phyloP scores from a whole-genome alignment of 2,329 filamentous ascomycete species.

The Tolypocladium guangdongense region DNA sequence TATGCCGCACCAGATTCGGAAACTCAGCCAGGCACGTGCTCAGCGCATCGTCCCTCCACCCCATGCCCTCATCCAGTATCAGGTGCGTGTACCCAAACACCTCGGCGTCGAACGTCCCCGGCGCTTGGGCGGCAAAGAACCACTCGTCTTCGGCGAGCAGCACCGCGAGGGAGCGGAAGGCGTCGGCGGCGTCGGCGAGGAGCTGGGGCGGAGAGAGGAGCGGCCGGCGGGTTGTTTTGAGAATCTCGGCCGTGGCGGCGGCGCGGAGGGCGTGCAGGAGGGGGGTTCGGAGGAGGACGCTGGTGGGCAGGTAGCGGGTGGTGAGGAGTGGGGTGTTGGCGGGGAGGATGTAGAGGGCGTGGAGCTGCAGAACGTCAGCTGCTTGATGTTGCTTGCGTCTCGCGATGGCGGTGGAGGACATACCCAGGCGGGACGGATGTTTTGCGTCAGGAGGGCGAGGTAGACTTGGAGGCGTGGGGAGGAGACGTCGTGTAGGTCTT shows the following conservation, averaged over 20 bases:
- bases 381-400: neutral
- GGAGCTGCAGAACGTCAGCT: constrained; percentile 41
- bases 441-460: constrained; percentile 62
- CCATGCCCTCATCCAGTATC: constrained; percentile 52
- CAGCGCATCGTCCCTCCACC: constrained; percentile 55
- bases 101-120: constrained; percentile 74
- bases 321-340: constrained; percentile 58
- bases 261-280: constrained; percentile 56
- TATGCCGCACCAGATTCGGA: constrained; percentile 47
- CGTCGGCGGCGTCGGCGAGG: constrained; percentile 31
- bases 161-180: constrained; percentile 34
- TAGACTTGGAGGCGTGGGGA: constrained; percentile 61
- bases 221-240: constrained; percentile 43
- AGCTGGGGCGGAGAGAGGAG: constrained; percentile 23
- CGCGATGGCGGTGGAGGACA: constrained; percentile 8
- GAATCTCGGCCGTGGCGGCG: constrained; percentile 65
- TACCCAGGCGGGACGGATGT: constrained; percentile 80
- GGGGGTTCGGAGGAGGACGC: constrained; percentile 49
- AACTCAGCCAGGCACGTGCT: constrained; percentile 43
- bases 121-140: constrained; percentile 40
- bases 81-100: constrained; percentile 86
- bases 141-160: constrained; percentile 29
- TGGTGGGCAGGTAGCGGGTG: constrained; percentile 61
- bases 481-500: constrained; percentile 33
- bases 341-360: constrained; percentile 67